A percentile compares a stretch with the other conserved stretches of the same genome.
phyloP scores from a whole-genome alignment of 192 early-diverging fungal species.

The Coemansia sp. region DNA sequence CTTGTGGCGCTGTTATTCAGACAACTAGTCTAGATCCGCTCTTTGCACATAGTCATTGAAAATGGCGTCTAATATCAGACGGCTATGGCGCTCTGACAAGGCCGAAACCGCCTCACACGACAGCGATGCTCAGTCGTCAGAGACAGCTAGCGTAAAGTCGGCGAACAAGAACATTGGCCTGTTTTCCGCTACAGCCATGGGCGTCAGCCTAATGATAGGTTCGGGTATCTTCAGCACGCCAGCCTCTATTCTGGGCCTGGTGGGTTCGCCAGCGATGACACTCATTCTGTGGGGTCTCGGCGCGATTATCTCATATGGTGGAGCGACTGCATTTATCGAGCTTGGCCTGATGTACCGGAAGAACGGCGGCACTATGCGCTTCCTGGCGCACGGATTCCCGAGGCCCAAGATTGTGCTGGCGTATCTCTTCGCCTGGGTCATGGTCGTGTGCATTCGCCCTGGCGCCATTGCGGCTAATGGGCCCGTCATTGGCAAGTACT shows the following conservation, averaged over 20 bases:
- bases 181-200: slow-evolving; percentile 66
- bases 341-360: slow-evolving; percentile 80
- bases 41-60: background rate
- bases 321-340: slow-evolving; percentile 87
- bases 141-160: background rate
- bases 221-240: slow-evolving; percentile 82
- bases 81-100: slow-evolving; percentile 7
- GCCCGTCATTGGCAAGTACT: slow-evolving; percentile 56
- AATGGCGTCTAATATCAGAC: slow-evolving; percentile 1
- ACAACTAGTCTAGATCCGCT: background rate
- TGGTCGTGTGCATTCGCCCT: slow-evolving; percentile 57
- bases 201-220: slow-evolving; percentile 75
- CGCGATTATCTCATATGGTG: slow-evolving; percentile 73
- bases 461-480: slow-evolving; percentile 55
- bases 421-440: slow-evolving; percentile 57
- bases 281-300: slow-evolving; percentile 75
- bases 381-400: slow-evolving; percentile 69
- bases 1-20: background rate
- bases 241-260: slow-evolving; percentile 62
- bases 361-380: slow-evolving; percentile 88
- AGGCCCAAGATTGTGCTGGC: slow-evolving; percentile 52
- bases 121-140: background rate
- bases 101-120: background rate
- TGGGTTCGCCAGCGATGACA: slow-evolving; percentile 67
- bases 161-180: slow-evolving; percentile 47